phyloP scores from a whole-genome alignment of 1,139 yeast genomes.

The Kurtzmaniella natalensis region DNA sequence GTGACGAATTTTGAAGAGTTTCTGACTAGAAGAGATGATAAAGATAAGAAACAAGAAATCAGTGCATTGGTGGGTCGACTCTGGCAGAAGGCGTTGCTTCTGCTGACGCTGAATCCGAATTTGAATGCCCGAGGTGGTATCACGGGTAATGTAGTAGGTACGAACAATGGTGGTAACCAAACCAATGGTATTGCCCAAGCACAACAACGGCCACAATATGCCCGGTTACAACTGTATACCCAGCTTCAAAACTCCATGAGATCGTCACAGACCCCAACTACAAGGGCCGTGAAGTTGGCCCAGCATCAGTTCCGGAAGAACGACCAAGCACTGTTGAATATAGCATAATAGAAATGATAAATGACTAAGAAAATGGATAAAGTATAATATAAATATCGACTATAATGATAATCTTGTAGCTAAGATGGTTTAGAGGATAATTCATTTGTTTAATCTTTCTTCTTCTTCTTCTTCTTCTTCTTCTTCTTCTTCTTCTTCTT shows the following conservation, averaged over 20 bases:
- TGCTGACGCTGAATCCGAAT: constrained; percentile 5
- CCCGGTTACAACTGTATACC: constrained; percentile 23
- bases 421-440: no score
- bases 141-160: not conserved
- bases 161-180: not conserved
- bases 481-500: not conserved
- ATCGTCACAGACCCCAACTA: constrained; percentile 28
- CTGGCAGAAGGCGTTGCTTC: constrained; percentile 42
- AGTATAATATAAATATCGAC: not conserved
- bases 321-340: constrained; percentile 9
- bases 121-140: no score
- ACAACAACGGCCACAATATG: constrained; percentile 18
- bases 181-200: constrained; percentile 2
- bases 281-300: constrained; percentile 37
- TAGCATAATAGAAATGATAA: constrained; percentile 4
- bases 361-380: not conserved
- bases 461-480: not conserved
- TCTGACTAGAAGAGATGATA: constrained; percentile 28
- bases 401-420: not conserved
- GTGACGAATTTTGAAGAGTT: constrained; percentile 35
- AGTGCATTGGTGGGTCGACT: constrained; percentile 22
- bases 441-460: no score
- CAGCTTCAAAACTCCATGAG: constrained; percentile 16
- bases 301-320: constrained; percentile 8
- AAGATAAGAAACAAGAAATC: constrained; percentile 30